Conservation (phyloP, 345 rosid species). For the Salix dunnii region DNA sequence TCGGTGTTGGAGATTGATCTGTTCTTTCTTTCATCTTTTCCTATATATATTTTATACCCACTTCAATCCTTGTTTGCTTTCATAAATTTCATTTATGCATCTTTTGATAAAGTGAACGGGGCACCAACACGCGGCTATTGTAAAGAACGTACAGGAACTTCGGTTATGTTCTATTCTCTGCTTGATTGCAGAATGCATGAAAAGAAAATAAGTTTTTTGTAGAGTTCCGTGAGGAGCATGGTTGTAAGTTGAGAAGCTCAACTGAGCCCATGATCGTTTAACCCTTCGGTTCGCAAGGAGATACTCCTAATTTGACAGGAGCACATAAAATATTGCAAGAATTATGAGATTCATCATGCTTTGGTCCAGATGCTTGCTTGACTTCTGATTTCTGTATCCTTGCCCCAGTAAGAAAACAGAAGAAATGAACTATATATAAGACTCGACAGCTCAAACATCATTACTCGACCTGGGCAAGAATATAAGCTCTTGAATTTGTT, state of each 20-base stretch:
- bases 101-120: not conserved
- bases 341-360: not conserved
- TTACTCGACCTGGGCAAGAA: not conserved
- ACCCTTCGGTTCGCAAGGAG: not conserved
- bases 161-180: not conserved
- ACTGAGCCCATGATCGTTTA: not conserved
- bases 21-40: not conserved
- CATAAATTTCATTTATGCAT: not conserved
- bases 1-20: constrained; percentile 2
- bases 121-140: not conserved
- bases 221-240: not conserved
- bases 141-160: constrained; percentile 3
- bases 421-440: not conserved
- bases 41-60: not conserved
- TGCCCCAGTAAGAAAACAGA: not conserved
- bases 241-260: not conserved
- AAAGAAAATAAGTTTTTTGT: not conserved
- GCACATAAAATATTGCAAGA: not conserved
- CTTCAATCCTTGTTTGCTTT: no score
- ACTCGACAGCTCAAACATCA: not conserved
- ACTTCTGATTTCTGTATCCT: not conserved
- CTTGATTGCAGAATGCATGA: not conserved
- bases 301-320: not conserved
- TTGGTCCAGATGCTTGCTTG: not conserved
- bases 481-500: not conserved